phyloP scores from a whole-genome alignment of 2,329 filamentous ascomycete species.

The Metarhizium album region DNA sequence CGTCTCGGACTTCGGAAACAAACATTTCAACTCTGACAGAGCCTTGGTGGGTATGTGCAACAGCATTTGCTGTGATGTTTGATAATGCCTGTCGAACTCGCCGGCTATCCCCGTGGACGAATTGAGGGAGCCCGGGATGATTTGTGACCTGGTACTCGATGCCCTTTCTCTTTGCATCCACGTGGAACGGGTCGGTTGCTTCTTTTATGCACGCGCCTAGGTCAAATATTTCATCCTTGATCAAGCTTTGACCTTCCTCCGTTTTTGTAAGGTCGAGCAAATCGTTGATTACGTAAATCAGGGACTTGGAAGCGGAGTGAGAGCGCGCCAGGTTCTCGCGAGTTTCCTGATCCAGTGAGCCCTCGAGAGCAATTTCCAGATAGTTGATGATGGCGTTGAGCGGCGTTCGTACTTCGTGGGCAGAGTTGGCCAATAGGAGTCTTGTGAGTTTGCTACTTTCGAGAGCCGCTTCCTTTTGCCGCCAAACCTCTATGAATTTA shows the following conservation, averaged over 20 bases:
- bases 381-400: slow-evolving; percentile 94
- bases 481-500: slow-evolving; percentile 85
- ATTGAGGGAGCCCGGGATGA: slow-evolving; percentile 56
- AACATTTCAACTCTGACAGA: slow-evolving; percentile 61
- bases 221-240: slow-evolving; percentile 75
- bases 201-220: slow-evolving; percentile 61
- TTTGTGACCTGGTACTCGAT: slow-evolving; percentile 59
- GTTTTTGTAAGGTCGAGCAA: slow-evolving; percentile 80
- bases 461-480: slow-evolving; percentile 76
- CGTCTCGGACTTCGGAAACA: slow-evolving; percentile 40
- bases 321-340: slow-evolving; percentile 75
- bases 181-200: slow-evolving; percentile 62
- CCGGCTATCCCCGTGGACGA: slow-evolving; percentile 68
- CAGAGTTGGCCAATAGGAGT: slow-evolving; percentile 74
- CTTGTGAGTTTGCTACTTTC: slow-evolving; percentile 73
- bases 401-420: slow-evolving; percentile 83
- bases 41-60: slow-evolving; percentile 63
- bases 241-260: slow-evolving; percentile 66
- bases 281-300: slow-evolving; percentile 93
- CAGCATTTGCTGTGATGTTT: slow-evolving; percentile 76
- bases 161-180: slow-evolving; percentile 65
- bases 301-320: slow-evolving; percentile 81
- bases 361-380: slow-evolving; percentile 81
- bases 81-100: slow-evolving; percentile 73
- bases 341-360: slow-evolving; percentile 67